Evolutionary conservation across 2,329 filamentous ascomycete genomes (phyloP).

Genomic region (Aspergillus ochraceoroseus): DNA sequence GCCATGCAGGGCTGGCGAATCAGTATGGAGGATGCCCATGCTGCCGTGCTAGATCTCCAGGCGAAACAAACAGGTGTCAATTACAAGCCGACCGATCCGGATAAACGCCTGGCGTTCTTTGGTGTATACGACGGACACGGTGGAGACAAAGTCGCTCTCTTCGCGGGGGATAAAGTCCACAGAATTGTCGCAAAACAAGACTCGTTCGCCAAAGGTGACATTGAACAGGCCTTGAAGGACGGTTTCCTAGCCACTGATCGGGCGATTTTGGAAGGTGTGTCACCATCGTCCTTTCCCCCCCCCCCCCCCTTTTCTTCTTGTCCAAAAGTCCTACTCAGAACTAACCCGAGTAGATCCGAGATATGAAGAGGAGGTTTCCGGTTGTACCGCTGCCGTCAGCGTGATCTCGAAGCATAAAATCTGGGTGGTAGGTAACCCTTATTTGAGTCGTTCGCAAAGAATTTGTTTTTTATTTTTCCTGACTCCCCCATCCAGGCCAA

Average conservation of each 20-base stretch:
- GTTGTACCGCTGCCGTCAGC: constrained; percentile 90
- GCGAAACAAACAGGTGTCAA: constrained; percentile 50
- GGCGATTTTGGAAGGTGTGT: constrained; percentile 87
- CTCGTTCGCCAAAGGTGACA: constrained; percentile 82
- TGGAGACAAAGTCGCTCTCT: constrained; percentile 91
- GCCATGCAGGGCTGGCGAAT: constrained; percentile 99
- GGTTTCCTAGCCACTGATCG: constrained; percentile 94
- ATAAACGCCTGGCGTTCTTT: constrained; percentile 84
- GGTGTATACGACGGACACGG: constrained; percentile 98
- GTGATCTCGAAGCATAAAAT: constrained; percentile 88
- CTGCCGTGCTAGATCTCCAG: constrained; percentile 80
- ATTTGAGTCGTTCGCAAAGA: no score
- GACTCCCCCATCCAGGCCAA: constrained; percentile 64
- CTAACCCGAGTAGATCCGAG: constrained; percentile 65
- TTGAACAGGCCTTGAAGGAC: constrained; percentile 94
- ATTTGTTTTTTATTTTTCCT: constrained; percentile 9
- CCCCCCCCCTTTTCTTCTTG: neutral
- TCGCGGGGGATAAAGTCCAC: constrained; percentile 87
- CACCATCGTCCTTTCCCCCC: constrained; percentile 2
- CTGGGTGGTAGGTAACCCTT: constrained; percentile 73
- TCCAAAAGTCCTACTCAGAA: constrained; percentile 9
- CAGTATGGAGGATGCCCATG: constrained; percentile 98
- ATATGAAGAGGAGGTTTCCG: constrained; percentile 96
- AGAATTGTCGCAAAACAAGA: constrained; percentile 94
- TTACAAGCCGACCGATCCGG: constrained; percentile 57